These are phyloP conservation scores for Arabidopsis hybrid DNA, from an alignment of 441 rosid species.

Conservation along the genomic window DNA sequence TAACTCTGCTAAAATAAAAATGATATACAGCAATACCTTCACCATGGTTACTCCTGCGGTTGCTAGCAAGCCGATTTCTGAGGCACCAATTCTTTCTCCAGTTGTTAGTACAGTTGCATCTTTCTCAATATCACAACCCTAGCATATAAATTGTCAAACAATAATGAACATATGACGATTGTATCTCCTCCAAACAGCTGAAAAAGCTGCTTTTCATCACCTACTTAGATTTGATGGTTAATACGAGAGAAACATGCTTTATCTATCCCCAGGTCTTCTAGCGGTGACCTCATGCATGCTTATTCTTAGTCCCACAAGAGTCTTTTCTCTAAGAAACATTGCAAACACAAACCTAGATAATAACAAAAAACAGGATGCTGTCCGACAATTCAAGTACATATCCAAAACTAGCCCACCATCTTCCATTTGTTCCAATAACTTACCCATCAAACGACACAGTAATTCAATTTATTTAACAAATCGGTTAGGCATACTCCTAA, in stretches of 20 bases:
- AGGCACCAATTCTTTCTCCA: constrained; percentile 83
- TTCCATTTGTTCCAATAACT: constrained; percentile 1
- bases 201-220: background rate
- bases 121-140: constrained; percentile 92
- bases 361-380: constrained; percentile 3
- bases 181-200: constrained; percentile 7
- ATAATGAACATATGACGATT: constrained; percentile 6
- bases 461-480: background rate
- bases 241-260: constrained; percentile 3
- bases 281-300: constrained; percentile 3
- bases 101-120: constrained; percentile 62
- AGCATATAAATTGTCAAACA: constrained; percentile 26
- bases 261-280: background rate
- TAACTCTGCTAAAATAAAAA: constrained; percentile 31
- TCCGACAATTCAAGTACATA: constrained; percentile 2
- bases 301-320: background rate
- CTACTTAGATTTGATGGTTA: background rate
- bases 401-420: constrained; percentile 1
- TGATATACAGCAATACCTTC: constrained; percentile 60
- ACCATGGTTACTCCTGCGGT: constrained; percentile 76
- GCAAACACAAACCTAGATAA: background rate
- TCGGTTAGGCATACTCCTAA: constrained; percentile 3
- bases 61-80: constrained; percentile 94
- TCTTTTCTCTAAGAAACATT: constrained; percentile 3
- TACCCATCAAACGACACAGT: constrained; percentile 11